Base-by-base conservation (phyloP, 257 asterid species). In the Penstemon barbatus region DNA sequence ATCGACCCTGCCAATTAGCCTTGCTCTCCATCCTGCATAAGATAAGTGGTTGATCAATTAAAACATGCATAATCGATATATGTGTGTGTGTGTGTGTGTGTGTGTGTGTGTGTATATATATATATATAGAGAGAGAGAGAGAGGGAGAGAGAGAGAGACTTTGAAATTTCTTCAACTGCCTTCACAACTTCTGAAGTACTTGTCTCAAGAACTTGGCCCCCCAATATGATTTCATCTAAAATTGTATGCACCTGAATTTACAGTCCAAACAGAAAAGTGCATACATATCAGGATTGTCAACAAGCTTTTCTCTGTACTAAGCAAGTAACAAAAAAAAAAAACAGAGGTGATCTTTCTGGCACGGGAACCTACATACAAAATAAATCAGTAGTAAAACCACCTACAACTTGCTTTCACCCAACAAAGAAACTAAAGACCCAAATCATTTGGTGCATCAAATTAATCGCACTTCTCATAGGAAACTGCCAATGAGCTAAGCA, bases 151-250 rank as follows among this genome's bases (percentile, higher is more conserved):
- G 59, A 62, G 13, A 46, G 70, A 49, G 61, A 71, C 97, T 78
- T 90, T 13, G 93, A 85, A 73, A 88, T 86, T 79, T 87, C 95
- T 68, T 88, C 94, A 58, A 85, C 95, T 3, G 92, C 90, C 83
- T 78, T 87, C 48, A 87, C 87, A 19, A 90, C 83, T 79, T 88
- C 95, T 7, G 91, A 77, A 65, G 90, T 78, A 72, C 81, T 93
- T 5, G 99, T 93, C 77, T 90, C 99, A 18, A 93, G 86, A 71
- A 93, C 99, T 81, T 93, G 97, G 71, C 99, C 99, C 44, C 96
- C 99, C 78, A 90, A 74, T 65, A 93, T 85, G 65, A 93, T 84
- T 81, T 93, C 99, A 63, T 93, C 96, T 81, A 93, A 76, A 70
- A 93, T 82, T 65, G 90, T 81, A 81, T 93, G 97, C 75, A 93